Evolutionary conservation across 768 basidiomycete species (phyloP).

Genomic region (Collybiopsis confluens): DNA sequence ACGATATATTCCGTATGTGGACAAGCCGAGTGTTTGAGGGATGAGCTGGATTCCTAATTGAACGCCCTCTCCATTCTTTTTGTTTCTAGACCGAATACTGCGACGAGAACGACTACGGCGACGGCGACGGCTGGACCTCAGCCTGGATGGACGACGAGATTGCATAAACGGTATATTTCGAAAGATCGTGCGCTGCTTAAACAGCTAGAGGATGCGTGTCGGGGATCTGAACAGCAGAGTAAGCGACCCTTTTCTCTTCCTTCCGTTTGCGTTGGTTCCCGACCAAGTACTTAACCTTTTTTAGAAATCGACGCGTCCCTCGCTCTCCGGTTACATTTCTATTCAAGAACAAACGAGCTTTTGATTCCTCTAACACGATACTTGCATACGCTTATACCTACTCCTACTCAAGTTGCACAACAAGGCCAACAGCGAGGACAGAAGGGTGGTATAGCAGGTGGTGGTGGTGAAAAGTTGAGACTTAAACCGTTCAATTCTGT

Average conservation of each 20-base stretch:
- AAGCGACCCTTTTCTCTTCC: conserved; percentile 22
- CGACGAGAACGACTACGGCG: conserved; percentile 15
- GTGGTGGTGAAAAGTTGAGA: conserved; percentile 27
- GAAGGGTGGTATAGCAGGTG: not conserved
- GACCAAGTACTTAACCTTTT: not conserved
- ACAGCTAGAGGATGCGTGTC: conserved; percentile 60
- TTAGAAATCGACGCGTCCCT: conserved; percentile 61
- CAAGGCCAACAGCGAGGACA: conserved; percentile 10
- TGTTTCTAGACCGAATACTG: conserved; percentile 14
- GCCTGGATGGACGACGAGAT: conserved; percentile 75
- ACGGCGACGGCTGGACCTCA: conserved; percentile 43
- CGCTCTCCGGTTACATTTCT: conserved; percentile 75
- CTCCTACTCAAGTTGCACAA: conserved; percentile 48
- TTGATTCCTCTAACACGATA: conserved; percentile 90
- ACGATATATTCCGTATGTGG: conserved; percentile 37
- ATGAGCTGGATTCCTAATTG: no score
- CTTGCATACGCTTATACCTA: conserved; percentile 81
- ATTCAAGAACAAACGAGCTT: conserved; percentile 78
- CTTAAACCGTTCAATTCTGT: conserved; percentile 68
- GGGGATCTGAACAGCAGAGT: conserved; percentile 48
- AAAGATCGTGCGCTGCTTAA: conserved; percentile 78
- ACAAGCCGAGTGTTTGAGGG: no score
- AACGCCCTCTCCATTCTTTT: no score
- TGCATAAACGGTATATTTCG: conserved; percentile 79
- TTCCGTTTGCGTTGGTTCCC: not conserved